Evolutionary conservation across 108 stramenopile genomes (phyloP).

Genomic region (Skeletonema tropicum): DNA sequence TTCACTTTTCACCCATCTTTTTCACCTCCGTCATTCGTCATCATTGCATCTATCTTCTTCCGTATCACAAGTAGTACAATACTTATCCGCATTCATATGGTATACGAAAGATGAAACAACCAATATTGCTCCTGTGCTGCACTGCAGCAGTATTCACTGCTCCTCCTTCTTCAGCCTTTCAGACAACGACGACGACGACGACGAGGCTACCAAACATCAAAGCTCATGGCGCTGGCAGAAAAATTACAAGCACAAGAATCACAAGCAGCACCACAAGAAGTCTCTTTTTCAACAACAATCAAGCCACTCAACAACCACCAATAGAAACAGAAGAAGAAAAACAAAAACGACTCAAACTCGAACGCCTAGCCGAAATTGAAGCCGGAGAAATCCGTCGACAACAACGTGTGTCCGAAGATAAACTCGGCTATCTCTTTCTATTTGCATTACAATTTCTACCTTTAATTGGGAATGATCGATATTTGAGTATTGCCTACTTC

Average conservation of each 20-base stretch:
- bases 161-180: not conserved
- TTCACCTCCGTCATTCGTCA: not conserved
- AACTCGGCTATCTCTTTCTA: slow-evolving; percentile 35
- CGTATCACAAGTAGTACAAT: no score
- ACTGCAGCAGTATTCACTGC: not conserved
- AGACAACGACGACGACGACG: not conserved
- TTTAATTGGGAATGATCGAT: slow-evolving; percentile 33
- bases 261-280: not conserved
- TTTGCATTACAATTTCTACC: slow-evolving; percentile 42
- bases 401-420: slow-evolving; percentile 32
- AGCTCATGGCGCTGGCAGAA: not conserved
- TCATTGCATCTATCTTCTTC: no score
- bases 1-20: not conserved
- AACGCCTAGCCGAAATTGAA: slow-evolving; percentile 43
- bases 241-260: no score
- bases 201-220: not conserved
- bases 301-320: slow-evolving; percentile 9
- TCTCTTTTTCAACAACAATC: slow-evolving; percentile 4
- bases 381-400: slow-evolving; percentile 31
- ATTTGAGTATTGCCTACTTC: slow-evolving; percentile 26
- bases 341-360: slow-evolving; percentile 28
- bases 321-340: slow-evolving; percentile 29
- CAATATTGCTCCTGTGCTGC: not conserved
- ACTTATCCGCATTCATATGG: no score
- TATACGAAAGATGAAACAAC: not conserved